Evolutionary conservation across 2,329 filamentous ascomycete genomes (phyloP).

Genomic region (Fusarium musae): DNA sequence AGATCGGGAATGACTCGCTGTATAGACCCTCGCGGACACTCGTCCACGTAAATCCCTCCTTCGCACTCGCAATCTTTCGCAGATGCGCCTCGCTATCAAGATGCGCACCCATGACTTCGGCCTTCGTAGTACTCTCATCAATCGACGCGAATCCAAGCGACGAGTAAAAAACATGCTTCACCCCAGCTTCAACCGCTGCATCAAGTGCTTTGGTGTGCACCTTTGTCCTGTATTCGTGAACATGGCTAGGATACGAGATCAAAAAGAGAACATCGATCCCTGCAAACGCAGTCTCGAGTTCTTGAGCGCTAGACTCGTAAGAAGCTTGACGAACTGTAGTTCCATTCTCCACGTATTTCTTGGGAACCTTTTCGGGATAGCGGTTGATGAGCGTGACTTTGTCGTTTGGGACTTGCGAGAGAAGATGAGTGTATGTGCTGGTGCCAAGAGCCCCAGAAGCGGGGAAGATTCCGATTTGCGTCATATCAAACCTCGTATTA

Average conservation of each 20-base stretch:
- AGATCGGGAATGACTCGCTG: constrained; percentile 34
- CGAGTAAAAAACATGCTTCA: constrained; percentile 31
- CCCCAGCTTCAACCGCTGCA: constrained; percentile 18
- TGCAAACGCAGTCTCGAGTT: not conserved
- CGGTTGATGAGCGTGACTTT: constrained; percentile 31
- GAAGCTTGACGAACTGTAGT: constrained; percentile 15
- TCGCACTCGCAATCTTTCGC: not conserved
- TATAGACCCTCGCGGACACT: constrained; percentile 34
- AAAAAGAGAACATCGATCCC: constrained; percentile 15
- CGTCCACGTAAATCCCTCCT: constrained; percentile 8
- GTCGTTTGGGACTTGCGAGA: constrained; percentile 3
- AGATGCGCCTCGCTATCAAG: constrained; percentile 26
- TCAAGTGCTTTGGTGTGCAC: constrained; percentile 19
- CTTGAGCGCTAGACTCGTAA: constrained; percentile 12
- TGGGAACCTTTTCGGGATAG: constrained; percentile 7
- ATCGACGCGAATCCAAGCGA: constrained; percentile 18
- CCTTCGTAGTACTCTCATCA: not conserved
- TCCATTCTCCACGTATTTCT: not conserved
- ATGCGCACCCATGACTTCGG: constrained; percentile 33
- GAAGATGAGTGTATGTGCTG: constrained; percentile 29
- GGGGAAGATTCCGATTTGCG: constrained; percentile 34
- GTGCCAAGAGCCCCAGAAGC: constrained; percentile 34
- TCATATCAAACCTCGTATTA: not conserved
- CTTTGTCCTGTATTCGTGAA: constrained; percentile 21
- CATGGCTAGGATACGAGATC: constrained; percentile 36